These are phyloP conservation scores for Scedosporium boydii DNA, from an alignment of 2,329 filamentous ascomycete species.

Conservation along the genomic window DNA sequence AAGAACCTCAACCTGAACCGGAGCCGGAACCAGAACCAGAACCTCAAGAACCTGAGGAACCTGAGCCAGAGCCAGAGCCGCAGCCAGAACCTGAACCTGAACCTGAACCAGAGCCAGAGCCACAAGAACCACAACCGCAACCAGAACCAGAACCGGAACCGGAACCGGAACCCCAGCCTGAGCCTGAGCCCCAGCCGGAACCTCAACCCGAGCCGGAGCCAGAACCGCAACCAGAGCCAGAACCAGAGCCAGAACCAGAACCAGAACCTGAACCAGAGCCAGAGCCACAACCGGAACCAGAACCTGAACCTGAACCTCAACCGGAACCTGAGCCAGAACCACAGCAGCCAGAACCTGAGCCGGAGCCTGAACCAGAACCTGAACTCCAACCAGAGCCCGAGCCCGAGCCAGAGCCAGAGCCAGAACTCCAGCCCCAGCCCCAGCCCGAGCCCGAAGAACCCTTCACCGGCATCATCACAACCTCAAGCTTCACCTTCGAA, in stretches of 20 bases:
- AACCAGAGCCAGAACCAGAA: neutral
- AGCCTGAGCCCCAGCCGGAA: neutral
- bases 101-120: neutral
- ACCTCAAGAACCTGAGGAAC: neutral
- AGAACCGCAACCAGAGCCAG: neutral
- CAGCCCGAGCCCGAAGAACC: neutral
- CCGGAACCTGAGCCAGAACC: neutral
- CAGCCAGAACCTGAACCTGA: neutral
- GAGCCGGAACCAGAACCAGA: neutral
- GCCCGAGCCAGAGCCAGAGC: neutral
- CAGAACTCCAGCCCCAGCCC: neutral
- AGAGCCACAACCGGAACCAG: neutral
- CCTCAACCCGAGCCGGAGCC: too few relatives aligned
- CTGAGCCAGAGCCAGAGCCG: neutral
- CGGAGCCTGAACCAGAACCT: neutral
- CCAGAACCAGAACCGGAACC: neutral
- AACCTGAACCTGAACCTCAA: neutral
- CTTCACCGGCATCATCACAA: neutral
- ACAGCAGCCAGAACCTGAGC: neutral
- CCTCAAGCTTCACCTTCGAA: neutral
- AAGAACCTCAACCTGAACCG: neutral
- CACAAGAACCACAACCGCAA: neutral
- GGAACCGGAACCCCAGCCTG: neutral
- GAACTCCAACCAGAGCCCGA: neutral
- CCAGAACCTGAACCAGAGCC: neutral